A percentile compares a stretch with the other conserved stretches of the same genome.
Conservation (phyloP, 169 alveolate species). For the Miamiensis avidus region DNA sequence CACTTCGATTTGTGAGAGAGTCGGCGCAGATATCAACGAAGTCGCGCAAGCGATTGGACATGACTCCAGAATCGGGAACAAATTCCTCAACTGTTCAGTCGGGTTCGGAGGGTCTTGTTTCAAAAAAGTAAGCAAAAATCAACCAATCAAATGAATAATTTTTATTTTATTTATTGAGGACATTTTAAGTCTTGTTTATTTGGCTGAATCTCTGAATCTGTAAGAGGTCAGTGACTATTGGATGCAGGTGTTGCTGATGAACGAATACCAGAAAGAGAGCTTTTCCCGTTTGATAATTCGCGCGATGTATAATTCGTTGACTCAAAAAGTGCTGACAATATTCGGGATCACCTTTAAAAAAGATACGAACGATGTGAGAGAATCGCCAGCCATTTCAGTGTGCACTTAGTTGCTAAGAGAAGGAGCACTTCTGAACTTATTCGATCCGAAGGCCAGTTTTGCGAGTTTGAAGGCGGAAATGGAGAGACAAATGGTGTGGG, state of each 20-base stretch:
- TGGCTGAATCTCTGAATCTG: conserved; percentile 74
- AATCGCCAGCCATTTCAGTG: conserved; percentile 76
- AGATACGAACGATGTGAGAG: conserved; percentile 91
- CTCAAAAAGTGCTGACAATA: conserved; percentile 76
- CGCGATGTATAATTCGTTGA: conserved; percentile 67
- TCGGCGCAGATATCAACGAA: conserved; percentile 88
- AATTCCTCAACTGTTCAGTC: conserved; percentile 81
- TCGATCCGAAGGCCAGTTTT: conserved; percentile 81
- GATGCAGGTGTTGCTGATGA: conserved; percentile 76
- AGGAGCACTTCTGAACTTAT: conserved; percentile 76
- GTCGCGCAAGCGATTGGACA: conserved; percentile 37
- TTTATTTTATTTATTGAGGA: conserved; percentile 51
- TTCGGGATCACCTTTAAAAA: conserved; percentile 92
- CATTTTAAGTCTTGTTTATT: conserved; percentile 76
- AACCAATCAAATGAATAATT: conserved; percentile 17
- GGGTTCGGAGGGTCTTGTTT: conserved; percentile 96
- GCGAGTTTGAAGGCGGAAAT: conserved; percentile 56
- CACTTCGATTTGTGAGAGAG: conserved; percentile 86
- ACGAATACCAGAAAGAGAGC: conserved; percentile 74
- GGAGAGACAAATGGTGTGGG: conserved; percentile 33
- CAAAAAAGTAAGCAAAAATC: conserved; percentile 58
- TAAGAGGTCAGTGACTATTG: conserved; percentile 84
- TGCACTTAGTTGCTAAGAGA: conserved; percentile 65
- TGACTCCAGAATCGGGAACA: conserved; percentile 82
- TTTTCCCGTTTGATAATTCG: conserved; percentile 47